Evolutionary conservation across 176 grass and related monocot genomes (phyloP).

Genomic region (Oryza coarctata): DNA sequence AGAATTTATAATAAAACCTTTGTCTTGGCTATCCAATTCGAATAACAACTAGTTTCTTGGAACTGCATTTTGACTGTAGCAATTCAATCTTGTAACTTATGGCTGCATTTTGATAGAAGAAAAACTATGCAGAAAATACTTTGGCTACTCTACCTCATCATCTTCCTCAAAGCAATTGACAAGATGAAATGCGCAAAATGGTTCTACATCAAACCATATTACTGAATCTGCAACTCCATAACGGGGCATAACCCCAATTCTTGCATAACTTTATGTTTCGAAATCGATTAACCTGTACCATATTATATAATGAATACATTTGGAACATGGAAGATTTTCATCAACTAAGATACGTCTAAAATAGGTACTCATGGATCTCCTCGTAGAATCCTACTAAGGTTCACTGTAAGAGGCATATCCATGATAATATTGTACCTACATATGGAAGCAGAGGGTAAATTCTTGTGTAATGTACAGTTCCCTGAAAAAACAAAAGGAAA

Average conservation of each 20-base stretch:
- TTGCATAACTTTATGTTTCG: conserved; percentile 34
- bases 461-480: too few species aligned
- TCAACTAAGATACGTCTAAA: not conserved
- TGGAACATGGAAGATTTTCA: not conserved
- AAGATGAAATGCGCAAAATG: conserved; percentile 36
- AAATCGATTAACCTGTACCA: not conserved
- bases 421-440: conserved; percentile 44
- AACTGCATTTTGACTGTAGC: too few species aligned
- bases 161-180: conserved; percentile 37
- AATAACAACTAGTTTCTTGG: too few species aligned
- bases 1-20: too few species aligned
- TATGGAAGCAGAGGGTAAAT: too few species aligned
- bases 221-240: conserved; percentile 31
- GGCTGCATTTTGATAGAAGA: too few species aligned
- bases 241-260: conserved; percentile 44
- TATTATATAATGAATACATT: not conserved
- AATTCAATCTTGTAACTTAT: too few species aligned
- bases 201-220: conserved; percentile 34
- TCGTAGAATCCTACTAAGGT: conserved; percentile 15
- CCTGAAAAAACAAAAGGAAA: too few species aligned
- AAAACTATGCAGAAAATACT: too few species aligned
- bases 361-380: conserved; percentile 24
- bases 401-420: conserved; percentile 33
- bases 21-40: too few species aligned
- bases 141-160: conserved; percentile 19